Conservation (phyloP, 2,329 filamentous ascomycete genomes). For the Corniculantispora saksenae region DNA sequence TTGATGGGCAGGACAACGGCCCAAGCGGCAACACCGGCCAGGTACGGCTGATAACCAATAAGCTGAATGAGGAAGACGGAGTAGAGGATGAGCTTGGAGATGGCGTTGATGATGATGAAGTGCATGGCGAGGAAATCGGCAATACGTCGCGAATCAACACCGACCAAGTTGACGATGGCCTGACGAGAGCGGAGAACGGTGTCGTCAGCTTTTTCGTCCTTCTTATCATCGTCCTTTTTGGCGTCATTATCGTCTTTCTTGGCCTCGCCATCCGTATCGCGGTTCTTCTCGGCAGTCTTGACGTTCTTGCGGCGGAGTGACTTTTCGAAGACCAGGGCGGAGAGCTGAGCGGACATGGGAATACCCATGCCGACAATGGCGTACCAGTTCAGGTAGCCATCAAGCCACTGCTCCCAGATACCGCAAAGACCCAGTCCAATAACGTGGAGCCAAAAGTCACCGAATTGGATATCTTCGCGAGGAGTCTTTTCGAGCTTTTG, state of each 20-base stretch:
- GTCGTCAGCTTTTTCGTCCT: constrained; percentile 45
- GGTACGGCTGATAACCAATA: constrained; percentile 70
- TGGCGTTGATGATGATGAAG: constrained; percentile 62
- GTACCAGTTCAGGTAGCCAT: constrained; percentile 68
- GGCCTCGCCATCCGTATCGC: constrained; percentile 32
- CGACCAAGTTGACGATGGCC: constrained; percentile 74
- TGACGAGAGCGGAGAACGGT: constrained; percentile 55
- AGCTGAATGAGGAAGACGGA: constrained; percentile 67
- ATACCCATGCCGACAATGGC: constrained; percentile 63
- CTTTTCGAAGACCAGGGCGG: constrained; percentile 74
- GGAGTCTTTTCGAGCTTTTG: constrained; percentile 60
- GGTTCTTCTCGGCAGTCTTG: constrained; percentile 57
- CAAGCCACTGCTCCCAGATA: constrained; percentile 59
- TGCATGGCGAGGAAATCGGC: constrained; percentile 68
- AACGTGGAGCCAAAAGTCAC: constrained; percentile 68
- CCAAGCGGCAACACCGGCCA: constrained; percentile 66
- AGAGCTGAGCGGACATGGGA: constrained; percentile 69
- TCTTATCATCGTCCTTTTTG: constrained; percentile 44
- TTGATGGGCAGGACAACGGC: constrained; percentile 68
- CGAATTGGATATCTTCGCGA: constrained; percentile 44
- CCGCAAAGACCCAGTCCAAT: constrained; percentile 62
- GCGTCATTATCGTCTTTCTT: constrained; percentile 30
- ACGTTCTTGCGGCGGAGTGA: constrained; percentile 76
- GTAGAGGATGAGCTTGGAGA: constrained; percentile 65
- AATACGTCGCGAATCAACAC: constrained; percentile 72